phyloP scores from a whole-genome alignment of 306 rosid species.

The Medicago ruthenica region DNA sequence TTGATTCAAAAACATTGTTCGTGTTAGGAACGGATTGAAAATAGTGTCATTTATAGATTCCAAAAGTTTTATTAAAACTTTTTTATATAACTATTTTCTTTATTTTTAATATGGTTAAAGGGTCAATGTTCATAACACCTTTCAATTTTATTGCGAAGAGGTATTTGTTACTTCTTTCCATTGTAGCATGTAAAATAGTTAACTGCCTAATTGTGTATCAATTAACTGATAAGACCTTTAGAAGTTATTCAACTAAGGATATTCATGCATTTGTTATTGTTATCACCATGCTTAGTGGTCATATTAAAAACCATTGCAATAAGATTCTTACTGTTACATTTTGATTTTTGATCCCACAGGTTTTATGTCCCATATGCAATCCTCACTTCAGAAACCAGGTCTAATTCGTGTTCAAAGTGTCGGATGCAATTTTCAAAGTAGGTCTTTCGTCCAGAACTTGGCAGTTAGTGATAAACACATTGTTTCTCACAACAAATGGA shows the following conservation, averaged over 20 bases:
- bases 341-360: constrained; percentile 50
- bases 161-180: neutral
- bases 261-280: constrained; percentile 28
- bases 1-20: neutral
- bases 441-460: constrained; percentile 49
- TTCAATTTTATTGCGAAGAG: neutral
- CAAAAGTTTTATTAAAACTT: neutral
- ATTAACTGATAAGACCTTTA: neutral
- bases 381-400: constrained; percentile 64
- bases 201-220: neutral
- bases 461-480: constrained; percentile 50
- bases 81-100: neutral
- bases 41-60: neutral
- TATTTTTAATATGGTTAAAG: neutral
- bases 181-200: neutral
- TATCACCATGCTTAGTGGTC: constrained; percentile 7
- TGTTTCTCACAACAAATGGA: constrained; percentile 48
- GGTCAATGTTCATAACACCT: neutral
- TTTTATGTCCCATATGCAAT: constrained; percentile 49
- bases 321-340: constrained; percentile 26
- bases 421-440: constrained; percentile 45
- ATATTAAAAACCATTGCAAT: constrained; percentile 5
- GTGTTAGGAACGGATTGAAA: neutral
- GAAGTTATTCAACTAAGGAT: too few relatives aligned
- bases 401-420: constrained; percentile 45